Evolutionary conservation across 1,139 yeast species (phyloP).

Genomic region (Kodamaea suecica): DNA sequence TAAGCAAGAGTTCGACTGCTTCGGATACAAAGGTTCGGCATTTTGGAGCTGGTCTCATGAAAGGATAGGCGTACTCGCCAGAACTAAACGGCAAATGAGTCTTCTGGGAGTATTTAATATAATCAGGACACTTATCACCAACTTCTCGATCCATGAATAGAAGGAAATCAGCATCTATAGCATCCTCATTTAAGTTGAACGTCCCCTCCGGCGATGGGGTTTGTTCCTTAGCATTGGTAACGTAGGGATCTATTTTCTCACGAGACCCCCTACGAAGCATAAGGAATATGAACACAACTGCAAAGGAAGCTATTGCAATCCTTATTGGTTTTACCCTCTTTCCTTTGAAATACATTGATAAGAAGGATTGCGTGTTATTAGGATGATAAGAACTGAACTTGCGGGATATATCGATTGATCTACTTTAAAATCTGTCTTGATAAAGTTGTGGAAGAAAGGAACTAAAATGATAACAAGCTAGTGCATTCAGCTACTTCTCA

Average conservation of each 20-base stretch:
- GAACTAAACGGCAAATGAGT: slow-evolving; percentile 49
- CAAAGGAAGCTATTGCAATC: slow-evolving; percentile 8
- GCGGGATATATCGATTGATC: too few species aligned
- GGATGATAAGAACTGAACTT: too few species aligned
- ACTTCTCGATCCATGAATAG: slow-evolving; percentile 18
- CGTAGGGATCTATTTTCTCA: slow-evolving; percentile 1
- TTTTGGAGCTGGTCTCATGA: slow-evolving; percentile 66
- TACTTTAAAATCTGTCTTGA: too few species aligned
- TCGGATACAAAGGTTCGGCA: slow-evolving; percentile 72
- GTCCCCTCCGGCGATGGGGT: slow-evolving; percentile 2
- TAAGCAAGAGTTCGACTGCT: slow-evolving; percentile 62
- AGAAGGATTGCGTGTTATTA: not conserved
- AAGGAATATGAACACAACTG: slow-evolving; percentile 7
- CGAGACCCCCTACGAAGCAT: not conserved
- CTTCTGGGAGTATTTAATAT: slow-evolving; percentile 37
- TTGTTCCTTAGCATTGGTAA: slow-evolving; percentile 2
- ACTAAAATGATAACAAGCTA: too few species aligned
- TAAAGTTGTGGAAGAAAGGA: too few species aligned
- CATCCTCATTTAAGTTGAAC: slow-evolving; percentile 8
- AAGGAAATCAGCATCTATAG: slow-evolving; percentile 16
- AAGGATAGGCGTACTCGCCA: slow-evolving; percentile 56
- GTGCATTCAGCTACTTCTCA: too few species aligned
- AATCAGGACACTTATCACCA: slow-evolving; percentile 34
- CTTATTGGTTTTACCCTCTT: slow-evolving; percentile 10
- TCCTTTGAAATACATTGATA: slow-evolving; percentile 2